phyloP scores from a whole-genome alignment of 2,329 filamentous ascomycete genomes.

The Leptodontidium sp. region DNA sequence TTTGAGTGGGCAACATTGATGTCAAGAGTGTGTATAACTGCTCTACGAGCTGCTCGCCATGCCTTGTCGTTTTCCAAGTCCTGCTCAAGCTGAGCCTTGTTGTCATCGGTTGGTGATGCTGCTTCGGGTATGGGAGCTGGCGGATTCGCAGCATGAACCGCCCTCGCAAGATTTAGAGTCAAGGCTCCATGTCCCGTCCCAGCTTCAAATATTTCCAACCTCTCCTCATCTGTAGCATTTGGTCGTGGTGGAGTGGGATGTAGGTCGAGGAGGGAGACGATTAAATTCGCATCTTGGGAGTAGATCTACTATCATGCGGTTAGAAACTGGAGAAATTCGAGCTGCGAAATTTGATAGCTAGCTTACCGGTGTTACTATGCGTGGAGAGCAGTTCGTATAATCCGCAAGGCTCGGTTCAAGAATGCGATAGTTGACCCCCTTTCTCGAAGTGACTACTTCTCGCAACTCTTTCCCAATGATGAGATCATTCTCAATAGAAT shows the following conservation, averaged over 20 bases:
- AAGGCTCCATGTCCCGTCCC: constrained; percentile 86
- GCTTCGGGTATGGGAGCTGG: constrained; percentile 53
- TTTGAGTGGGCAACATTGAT: constrained; percentile 66
- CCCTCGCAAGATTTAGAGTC: constrained; percentile 77
- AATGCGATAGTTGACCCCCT: constrained; percentile 48
- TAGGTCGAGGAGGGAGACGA: constrained; percentile 79
- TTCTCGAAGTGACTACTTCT: constrained; percentile 34
- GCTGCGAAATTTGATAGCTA: constrained; percentile 13
- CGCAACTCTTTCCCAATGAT: constrained; percentile 44
- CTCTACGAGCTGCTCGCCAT: constrained; percentile 58
- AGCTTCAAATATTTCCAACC: constrained; percentile 81
- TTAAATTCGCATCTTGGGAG: constrained; percentile 76
- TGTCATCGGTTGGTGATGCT: not conserved
- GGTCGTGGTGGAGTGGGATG: constrained; percentile 75
- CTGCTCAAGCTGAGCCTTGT: constrained; percentile 2
- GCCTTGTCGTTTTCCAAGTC: constrained; percentile 32
- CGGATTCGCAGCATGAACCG: constrained; percentile 77
- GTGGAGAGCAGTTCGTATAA: constrained; percentile 72
- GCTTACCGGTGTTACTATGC: constrained; percentile 77
- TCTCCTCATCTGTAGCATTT: constrained; percentile 53
- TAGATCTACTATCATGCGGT: constrained; percentile 65
- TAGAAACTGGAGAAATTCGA: not conserved
- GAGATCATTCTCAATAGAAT: constrained; percentile 50
- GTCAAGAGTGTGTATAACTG: constrained; percentile 80
- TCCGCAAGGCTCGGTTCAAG: constrained; percentile 74